phyloP scores from a whole-genome alignment of 1,139 yeast species.

The Hyphopichia pseudoburtonii region DNA sequence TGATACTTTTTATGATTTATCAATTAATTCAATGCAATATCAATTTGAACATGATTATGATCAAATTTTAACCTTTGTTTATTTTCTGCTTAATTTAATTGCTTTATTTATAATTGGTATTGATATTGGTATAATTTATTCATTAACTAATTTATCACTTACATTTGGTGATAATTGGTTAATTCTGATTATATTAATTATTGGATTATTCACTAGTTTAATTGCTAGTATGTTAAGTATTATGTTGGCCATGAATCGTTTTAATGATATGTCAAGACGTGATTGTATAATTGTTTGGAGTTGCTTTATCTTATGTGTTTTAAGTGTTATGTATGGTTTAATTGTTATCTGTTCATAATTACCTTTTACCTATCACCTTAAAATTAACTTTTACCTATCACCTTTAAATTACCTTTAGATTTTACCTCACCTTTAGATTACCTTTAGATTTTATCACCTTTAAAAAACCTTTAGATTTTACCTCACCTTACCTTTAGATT shows the following conservation, averaged over 20 bases:
- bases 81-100: constrained; percentile 35
- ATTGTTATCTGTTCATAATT: not conserved
- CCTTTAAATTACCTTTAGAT: no score
- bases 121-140: constrained; percentile 44
- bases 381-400: no score
- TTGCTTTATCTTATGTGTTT: constrained; percentile 28
- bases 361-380: no score
- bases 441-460: no score
- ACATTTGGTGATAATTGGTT: constrained; percentile 31
- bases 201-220: constrained; percentile 36
- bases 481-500: no score
- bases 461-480: no score
- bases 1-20: constrained; percentile 15
- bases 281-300: constrained; percentile 31
- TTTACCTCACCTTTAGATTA: no score
- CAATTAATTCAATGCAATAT: constrained; percentile 17
- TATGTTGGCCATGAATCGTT: constrained; percentile 30
- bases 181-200: constrained; percentile 30
- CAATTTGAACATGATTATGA: constrained; percentile 37
- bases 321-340: constrained; percentile 22
- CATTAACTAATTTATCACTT: constrained; percentile 24
- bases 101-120: constrained; percentile 43
- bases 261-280: constrained; percentile 23
- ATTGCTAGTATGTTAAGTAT: constrained; percentile 35
- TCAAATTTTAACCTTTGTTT: constrained; percentile 35